Percentiles rank a stretch among this genome's conserved stretches.
These are phyloP conservation scores for Mimosa bimucronata DNA, from an alignment of 306 rosid genomes.

Conservation along the genomic window DNA sequence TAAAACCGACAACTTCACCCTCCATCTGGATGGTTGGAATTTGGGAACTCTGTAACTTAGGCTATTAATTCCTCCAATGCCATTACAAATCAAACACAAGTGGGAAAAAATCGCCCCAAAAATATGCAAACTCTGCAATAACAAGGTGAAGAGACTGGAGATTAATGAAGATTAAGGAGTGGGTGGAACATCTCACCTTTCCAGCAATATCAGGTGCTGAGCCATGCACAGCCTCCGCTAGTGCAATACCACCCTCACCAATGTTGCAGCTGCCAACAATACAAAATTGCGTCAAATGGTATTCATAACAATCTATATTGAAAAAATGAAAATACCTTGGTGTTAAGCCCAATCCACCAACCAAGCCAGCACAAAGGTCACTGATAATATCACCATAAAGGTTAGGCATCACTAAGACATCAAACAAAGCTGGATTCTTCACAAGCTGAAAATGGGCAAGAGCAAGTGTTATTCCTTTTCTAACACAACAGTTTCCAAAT, in stretches of 20 bases:
- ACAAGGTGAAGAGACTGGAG: background rate
- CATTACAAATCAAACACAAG: conserved; percentile 10
- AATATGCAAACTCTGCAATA: background rate
- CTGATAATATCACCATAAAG: conserved; percentile 98
- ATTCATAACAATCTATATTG: conserved; percentile 11
- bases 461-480: conserved; percentile 25
- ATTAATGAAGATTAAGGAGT: background rate
- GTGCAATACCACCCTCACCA: conserved; percentile 98
- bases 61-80: conserved; percentile 21
- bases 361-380: conserved; percentile 97
- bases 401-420: conserved; percentile 99
- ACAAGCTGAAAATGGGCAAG: conserved; percentile 74
- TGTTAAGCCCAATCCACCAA: conserved; percentile 98
- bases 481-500: conserved; percentile 27
- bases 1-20: conserved; percentile 10
- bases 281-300: conserved; percentile 40
- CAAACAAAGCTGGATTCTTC: conserved; percentile 94
- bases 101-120: background rate
- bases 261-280: conserved; percentile 76
- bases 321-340: conserved; percentile 65
- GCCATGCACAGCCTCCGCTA: conserved; percentile 99
- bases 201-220: conserved; percentile 99
- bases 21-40: conserved; percentile 1
- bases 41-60: background rate
- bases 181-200: conserved; percentile 60